Conservation (phyloP, 257 asterid genomes). For the Plectranthus barbatus region DNA sequence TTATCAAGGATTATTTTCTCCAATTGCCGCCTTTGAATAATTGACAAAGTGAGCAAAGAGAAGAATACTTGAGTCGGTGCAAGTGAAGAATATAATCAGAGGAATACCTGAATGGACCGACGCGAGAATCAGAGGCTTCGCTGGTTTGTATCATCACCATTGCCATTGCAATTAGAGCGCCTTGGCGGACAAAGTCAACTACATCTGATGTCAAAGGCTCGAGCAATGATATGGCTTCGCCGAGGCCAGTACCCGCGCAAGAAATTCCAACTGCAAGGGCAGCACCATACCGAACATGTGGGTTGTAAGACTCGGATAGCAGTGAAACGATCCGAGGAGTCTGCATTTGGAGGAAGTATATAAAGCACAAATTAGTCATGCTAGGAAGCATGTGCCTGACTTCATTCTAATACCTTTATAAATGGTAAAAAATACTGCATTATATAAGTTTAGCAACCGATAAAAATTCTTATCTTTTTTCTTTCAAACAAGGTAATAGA, state of each 20-base stretch:
- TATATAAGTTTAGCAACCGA: background rate
- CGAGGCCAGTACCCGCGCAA: conserved; percentile 96
- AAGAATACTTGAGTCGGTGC: background rate
- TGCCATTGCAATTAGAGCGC: conserved; percentile 98
- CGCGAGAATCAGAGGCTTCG: conserved; percentile 98
- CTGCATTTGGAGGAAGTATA: background rate
- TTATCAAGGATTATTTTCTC: conserved; percentile 84
- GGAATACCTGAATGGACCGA: conserved; percentile 82
- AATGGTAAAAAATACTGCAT: background rate
- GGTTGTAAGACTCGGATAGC: conserved; percentile 92
- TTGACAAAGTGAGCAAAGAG: conserved; percentile 3
- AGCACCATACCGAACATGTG: conserved; percentile 98
- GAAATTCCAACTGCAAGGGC: conserved; percentile 98
- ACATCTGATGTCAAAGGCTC: conserved; percentile 97
- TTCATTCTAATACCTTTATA: background rate
- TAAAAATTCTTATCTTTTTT: background rate
- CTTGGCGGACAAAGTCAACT: conserved; percentile 98
- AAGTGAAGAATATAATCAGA: background rate
- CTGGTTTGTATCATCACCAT: conserved; percentile 98
- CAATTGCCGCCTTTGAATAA: conserved; percentile 64
- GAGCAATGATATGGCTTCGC: conserved; percentile 91
- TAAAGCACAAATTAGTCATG: background rate
- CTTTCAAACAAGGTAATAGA: background rate
- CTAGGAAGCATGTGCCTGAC: conserved; percentile 38
- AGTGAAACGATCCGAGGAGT: conserved; percentile 82